Conservation (phyloP, 192 early-diverging fungal genomes). For the Phycomyces nitens region DNA sequence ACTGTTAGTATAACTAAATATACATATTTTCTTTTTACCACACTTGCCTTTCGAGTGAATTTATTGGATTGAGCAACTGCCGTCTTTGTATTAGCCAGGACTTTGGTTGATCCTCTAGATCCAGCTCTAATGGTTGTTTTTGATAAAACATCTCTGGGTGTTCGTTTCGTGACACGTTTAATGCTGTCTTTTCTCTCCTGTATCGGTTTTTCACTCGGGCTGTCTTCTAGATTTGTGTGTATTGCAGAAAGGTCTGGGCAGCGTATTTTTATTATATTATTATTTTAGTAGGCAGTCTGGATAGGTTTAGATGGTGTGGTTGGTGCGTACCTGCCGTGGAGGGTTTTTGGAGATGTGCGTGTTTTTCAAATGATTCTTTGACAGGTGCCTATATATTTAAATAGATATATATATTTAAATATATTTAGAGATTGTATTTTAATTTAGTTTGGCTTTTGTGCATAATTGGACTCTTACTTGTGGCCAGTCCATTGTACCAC, state of each 20-base stretch:
- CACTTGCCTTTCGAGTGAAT: neutral
- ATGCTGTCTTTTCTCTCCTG: neutral
- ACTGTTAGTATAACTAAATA: neutral
- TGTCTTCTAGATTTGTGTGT: too few relatives aligned
- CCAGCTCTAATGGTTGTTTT: neutral
- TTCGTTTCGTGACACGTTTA: neutral
- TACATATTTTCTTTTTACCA: neutral
- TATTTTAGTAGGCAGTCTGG: neutral
- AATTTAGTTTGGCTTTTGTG: neutral
- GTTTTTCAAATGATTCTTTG: constrained; percentile 16
- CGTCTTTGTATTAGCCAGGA: neutral
- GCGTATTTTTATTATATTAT: neutral
- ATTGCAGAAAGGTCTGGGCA: too few relatives aligned
- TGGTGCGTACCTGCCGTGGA: too few relatives aligned
- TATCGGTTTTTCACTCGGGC: neutral
- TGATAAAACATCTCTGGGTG: neutral
- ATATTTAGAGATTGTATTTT: too few relatives aligned
- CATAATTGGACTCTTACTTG: constrained; percentile 6
- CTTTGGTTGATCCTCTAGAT: neutral
- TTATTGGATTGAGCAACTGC: neutral
- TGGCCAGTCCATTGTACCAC: constrained; percentile 24
- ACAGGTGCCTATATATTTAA: constrained; percentile 29
- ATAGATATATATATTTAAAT: too few relatives aligned
- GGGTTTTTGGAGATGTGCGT: neutral
- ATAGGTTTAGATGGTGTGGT: too few relatives aligned